phyloP scores from a whole-genome alignment of 768 basidiomycete species.

The Imleria badia region DNA sequence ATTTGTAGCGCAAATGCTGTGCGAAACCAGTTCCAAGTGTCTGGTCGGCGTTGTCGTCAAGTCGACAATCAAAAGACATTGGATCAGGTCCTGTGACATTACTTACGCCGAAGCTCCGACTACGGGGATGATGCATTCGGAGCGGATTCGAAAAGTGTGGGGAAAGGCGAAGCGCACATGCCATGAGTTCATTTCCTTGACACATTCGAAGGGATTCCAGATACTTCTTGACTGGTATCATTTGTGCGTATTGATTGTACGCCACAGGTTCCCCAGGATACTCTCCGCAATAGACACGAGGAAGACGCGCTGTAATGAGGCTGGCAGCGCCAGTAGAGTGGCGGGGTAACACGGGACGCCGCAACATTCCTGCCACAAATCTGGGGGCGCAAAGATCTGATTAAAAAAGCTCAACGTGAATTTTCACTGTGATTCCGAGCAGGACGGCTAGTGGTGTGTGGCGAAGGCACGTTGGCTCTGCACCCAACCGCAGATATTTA shows the following conservation, averaged over 20 bases:
- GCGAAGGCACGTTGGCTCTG: slow-evolving; percentile 17
- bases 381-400: slow-evolving; percentile 12
- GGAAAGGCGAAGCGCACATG: slow-evolving; percentile 7
- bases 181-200: not conserved
- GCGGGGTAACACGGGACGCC: slow-evolving; percentile 4
- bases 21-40: not conserved
- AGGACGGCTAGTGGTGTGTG: slow-evolving; percentile 12
- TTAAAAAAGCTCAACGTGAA: slow-evolving; percentile 1
- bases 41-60: slow-evolving; percentile 3
- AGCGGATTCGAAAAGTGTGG: slow-evolving; percentile 7
- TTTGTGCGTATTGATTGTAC: not conserved
- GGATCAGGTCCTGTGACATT: not conserved
- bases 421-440: not conserved
- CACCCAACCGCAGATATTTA: not conserved
- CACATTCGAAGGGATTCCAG: not conserved
- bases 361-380: slow-evolving; percentile 10
- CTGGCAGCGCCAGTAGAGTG: not conserved
- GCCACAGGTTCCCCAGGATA: not conserved
- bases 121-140: slow-evolving; percentile 3
- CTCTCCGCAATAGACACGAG: slow-evolving; percentile 13
- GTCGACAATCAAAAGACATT: slow-evolving; percentile 2
- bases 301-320: not conserved
- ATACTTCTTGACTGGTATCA: not conserved
- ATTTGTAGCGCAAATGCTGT: slow-evolving; percentile 1
- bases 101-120: not conserved